Base-by-base conservation (phyloP, 192 early-diverging fungal species). In the Phlyctochytrium planicorne region DNA sequence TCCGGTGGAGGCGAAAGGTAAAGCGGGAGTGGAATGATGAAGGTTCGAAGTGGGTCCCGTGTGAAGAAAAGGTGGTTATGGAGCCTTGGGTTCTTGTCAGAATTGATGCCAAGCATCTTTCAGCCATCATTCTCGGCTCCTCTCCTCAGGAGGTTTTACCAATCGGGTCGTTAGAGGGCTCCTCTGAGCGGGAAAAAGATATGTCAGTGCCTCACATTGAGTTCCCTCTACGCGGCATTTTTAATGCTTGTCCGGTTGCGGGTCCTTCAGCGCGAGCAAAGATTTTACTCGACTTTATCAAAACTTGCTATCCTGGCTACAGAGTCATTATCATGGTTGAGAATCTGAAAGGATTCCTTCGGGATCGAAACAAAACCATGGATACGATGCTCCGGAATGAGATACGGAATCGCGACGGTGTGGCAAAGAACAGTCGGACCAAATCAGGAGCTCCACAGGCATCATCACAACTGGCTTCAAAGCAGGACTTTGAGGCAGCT, bases 401-500 rank as follows among this genome's bases (percentile, higher is more conserved):
- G 53, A n/a, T 55, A 20, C 23, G 53, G 57, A 6, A 47, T 30
- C 37, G 25, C 17, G 29, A 25, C 27, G 24, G 16, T 27, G 30
- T 23, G 30, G 27, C 30, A 16, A 1, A 59, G 30, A 1, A 14
- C 27, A 17, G 24, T 14, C 0, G 27, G 27, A 1, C 30, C 16
- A 16, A 17, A 16, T 23, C 57, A 23, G 1, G 30, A 12, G 60
- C 47, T 14, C 23, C 50, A 30, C 12, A 25, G 20, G 2, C 12
- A 14, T 16, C 10, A 3, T 24, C 30, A 25, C 20, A 3, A 6
- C 31, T 67, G 16, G 64, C 65, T 20, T 40, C 65, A 20, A 72
- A 72, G 47, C 40, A 67, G 3, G 63, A 67, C 3, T 30, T 72
- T 23, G 70, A 72, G 16, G 55, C 35, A 14, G 37, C 14, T 16